Conservation (phyloP, 2,329 filamentous ascomycete species). For the Pseudocercospora cruenta region DNA sequence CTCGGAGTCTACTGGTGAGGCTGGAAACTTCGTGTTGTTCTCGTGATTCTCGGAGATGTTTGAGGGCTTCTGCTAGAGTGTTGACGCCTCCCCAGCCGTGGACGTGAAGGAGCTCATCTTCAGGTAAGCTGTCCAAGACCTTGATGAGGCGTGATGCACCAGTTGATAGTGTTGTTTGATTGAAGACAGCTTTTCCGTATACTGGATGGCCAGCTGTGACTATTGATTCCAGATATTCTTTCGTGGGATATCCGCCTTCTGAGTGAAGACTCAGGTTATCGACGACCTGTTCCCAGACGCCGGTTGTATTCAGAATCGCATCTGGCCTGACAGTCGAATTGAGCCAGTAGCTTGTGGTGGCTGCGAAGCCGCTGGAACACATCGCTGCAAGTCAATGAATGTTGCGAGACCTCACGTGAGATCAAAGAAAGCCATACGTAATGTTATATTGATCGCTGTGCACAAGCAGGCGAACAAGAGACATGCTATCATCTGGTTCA, state of each 20-base stretch:
- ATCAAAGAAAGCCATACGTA: neutral
- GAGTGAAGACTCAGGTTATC: conserved; percentile 51
- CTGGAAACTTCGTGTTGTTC: conserved; percentile 37
- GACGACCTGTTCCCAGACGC: conserved; percentile 34
- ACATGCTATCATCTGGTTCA: conserved; percentile 34
- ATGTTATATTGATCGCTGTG: conserved; percentile 22
- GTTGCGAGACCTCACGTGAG: neutral
- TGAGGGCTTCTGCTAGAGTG: conserved; percentile 54
- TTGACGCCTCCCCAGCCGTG: conserved; percentile 56
- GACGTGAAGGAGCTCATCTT: conserved; percentile 52
- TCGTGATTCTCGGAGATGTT: conserved; percentile 40
- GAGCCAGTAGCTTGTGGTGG: conserved; percentile 13
- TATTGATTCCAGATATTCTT: conserved; percentile 17
- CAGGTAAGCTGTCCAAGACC: conserved; percentile 22
- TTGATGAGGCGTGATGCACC: conserved; percentile 15
- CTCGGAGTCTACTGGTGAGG: conserved; percentile 50
- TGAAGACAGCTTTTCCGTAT: conserved; percentile 10
- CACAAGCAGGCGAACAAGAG: conserved; percentile 26
- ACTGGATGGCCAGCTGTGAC: conserved; percentile 12
- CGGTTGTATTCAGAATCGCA: conserved; percentile 34
- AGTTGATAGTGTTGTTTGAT: neutral
- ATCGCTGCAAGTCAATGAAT: neutral
- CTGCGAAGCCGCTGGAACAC: conserved; percentile 14
- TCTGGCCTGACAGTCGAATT: conserved; percentile 25
- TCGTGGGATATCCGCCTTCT: conserved; percentile 31